Evolutionary conservation across 2,329 filamentous ascomycete species (phyloP), one percentile per base, ranked within the genome.

Genomic region (Calcarisporium arbuscula): DNA sequence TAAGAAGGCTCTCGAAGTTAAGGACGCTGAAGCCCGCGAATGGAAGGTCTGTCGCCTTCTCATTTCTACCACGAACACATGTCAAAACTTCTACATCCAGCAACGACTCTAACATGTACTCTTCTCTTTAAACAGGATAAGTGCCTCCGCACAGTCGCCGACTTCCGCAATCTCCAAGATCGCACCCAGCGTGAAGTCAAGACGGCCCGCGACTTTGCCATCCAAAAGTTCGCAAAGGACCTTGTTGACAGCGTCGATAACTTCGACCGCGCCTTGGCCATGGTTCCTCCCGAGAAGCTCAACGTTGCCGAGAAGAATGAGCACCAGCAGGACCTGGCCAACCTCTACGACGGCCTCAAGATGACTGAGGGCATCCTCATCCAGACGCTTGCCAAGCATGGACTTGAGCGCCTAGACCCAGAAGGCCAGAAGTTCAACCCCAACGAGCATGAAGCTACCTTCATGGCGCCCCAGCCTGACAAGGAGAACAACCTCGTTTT

Each of bases 91-190:
- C 28, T 14, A 29, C 16, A 26, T 30, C 32, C 36, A 45, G 14
- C 46, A n/a, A n/a, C n/a, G n/a, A n/a, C n/a, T 38, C 17, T 36
- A 30, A 17, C 22, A 21, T 26, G 33, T 22, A 22, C 27, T 28
- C 25, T 11, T 12, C n/a, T n/a, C n/a, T n/a, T n/a, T n/a, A n/a
- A 29, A 36, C 40, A 96, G 92, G 92, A 96, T 67, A 92, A 88
- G 70, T 94, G 88, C 64, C 77, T 95, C 44, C 90, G 92, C 58
- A 84, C 85, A 36, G 80, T 96, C 45, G 92, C 92, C 65, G 92
- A 98, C 54, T 96, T 94, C 77, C 87, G 87, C 59, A 98, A 96
- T 68, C 84, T 98, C 33, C 90, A 96, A 69, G 87, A 95, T 56
- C 86, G 92, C 56, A 94, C 87, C 28, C 77, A 82, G 60, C 87